phyloP scores from a whole-genome alignment of 176 grass and related monocot genomes.

The Ensete ventricosum region DNA sequence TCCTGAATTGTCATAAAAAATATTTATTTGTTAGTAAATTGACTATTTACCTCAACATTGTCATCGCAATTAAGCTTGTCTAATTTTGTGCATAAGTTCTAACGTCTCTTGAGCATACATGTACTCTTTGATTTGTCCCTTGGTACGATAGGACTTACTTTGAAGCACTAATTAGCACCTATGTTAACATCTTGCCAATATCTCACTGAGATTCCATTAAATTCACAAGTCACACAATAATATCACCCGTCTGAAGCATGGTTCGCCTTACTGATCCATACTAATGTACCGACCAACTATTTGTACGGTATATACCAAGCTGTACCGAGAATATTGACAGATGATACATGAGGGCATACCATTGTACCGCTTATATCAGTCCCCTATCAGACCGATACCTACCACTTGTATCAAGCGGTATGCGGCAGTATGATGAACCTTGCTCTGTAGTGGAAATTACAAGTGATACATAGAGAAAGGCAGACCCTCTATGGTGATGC shows the following conservation, averaged over 20 bases:
- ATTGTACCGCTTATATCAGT: too few species aligned
- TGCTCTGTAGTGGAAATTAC: not conserved
- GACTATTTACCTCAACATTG: not conserved
- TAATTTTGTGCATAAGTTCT: not conserved
- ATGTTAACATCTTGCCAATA: not conserved
- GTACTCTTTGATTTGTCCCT: not conserved
- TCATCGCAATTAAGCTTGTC: not conserved
- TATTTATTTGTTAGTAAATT: not conserved
- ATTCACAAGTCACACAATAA: not conserved
- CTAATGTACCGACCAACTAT: too few species aligned
- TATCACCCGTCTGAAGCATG: too few species aligned
- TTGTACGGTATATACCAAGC: too few species aligned
- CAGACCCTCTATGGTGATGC: constrained; percentile 14
- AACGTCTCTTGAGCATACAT: not conserved
- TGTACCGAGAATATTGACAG: too few species aligned
- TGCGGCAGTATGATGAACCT: not conserved
- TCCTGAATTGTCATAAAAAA: too few species aligned
- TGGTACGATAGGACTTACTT: not conserved
- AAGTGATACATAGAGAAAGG: not conserved
- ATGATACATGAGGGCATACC: too few species aligned
- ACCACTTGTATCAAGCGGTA: too few species aligned
- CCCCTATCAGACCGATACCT: too few species aligned
- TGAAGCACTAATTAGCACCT: not conserved
- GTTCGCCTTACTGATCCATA: too few species aligned
- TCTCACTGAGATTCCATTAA: not conserved